Evolutionary conservation across 768 basidiomycete species (phyloP).

Genomic region (Tephrocybe rancida): DNA sequence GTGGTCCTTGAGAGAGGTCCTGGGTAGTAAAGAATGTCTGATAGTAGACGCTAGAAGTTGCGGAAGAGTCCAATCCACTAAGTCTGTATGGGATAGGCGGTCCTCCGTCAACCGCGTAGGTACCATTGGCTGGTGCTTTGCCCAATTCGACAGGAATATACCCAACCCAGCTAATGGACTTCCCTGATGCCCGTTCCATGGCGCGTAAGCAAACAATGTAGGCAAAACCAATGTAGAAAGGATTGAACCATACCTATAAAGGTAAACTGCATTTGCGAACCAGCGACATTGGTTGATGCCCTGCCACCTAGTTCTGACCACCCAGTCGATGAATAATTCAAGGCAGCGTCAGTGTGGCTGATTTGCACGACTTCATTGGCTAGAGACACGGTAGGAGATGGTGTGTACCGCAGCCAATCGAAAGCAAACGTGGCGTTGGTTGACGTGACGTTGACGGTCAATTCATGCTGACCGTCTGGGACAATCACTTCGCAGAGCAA

Average conservation of each 20-base stretch:
- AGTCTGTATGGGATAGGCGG: background rate
- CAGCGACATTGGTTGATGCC: background rate
- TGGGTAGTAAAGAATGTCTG: slow-evolving; percentile 16
- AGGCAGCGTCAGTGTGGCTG: background rate
- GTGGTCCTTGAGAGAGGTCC: slow-evolving; percentile 11
- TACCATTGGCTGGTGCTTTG: background rate
- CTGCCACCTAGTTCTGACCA: background rate
- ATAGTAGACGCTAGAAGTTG: slow-evolving; percentile 8
- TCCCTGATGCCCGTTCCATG: background rate
- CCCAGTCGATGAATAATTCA: background rate
- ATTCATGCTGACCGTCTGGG: slow-evolving; percentile 3
- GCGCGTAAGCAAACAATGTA: background rate
- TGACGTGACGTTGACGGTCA: slow-evolving; percentile 3
- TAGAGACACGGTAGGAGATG: background rate
- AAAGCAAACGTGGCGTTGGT: slow-evolving; percentile 3
- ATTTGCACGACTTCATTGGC: background rate
- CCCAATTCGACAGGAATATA: slow-evolving; percentile 3
- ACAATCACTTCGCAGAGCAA: background rate
- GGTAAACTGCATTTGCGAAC: slow-evolving; percentile 1
- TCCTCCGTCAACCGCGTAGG: slow-evolving; percentile 4
- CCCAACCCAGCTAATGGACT: background rate
- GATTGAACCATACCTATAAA: slow-evolving; percentile 4
- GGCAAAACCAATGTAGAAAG: background rate
- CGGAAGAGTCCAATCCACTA: background rate
- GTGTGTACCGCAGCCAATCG: slow-evolving; percentile 4